phyloP scores from a whole-genome alignment of 768 basidiomycete species.

The Tulasnella sp. region DNA sequence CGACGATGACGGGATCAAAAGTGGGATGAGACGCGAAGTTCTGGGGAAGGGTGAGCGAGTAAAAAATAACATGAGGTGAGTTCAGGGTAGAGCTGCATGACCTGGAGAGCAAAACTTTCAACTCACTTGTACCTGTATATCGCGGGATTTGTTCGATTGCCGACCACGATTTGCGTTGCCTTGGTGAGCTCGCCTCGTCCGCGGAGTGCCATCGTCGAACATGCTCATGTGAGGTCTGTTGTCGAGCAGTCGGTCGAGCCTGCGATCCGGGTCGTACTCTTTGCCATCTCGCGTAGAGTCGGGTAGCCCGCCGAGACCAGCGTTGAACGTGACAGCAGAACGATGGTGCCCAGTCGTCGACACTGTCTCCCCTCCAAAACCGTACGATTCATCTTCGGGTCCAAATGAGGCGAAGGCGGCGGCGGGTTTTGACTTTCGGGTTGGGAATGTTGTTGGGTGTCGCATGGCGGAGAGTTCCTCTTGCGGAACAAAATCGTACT shows the following conservation, averaged over 20 bases:
- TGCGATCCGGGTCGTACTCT: constrained; percentile 79
- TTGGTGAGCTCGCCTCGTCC: constrained; percentile 26
- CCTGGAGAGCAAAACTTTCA: not conserved
- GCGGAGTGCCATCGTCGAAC: constrained; percentile 41
- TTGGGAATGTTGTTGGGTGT: constrained; percentile 14
- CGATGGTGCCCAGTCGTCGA: constrained; percentile 87
- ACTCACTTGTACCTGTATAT: constrained; percentile 4
- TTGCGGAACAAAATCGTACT: constrained; percentile 50
- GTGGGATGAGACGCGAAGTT: constrained; percentile 20
- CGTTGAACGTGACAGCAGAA: constrained; percentile 73
- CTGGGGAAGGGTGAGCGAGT: constrained; percentile 17
- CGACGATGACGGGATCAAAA: constrained; percentile 48
- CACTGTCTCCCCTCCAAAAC: constrained; percentile 52
- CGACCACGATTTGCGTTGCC: constrained; percentile 22
- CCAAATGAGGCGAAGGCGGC: constrained; percentile 20
- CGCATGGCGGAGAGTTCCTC: constrained; percentile 25
- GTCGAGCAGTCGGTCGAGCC: constrained; percentile 59
- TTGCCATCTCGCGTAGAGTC: constrained; percentile 43
- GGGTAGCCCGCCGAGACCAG: constrained; percentile 52
- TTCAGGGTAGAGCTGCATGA: not conserved
- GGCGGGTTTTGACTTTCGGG: constrained; percentile 20
- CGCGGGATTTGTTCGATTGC: constrained; percentile 4
- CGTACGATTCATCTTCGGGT: constrained; percentile 50
- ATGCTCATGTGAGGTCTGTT: constrained; percentile 39
- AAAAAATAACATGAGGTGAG: not conserved